Conservation (phyloP, 352 stramenopile species). For the Globisporangium spinosum region DNA sequence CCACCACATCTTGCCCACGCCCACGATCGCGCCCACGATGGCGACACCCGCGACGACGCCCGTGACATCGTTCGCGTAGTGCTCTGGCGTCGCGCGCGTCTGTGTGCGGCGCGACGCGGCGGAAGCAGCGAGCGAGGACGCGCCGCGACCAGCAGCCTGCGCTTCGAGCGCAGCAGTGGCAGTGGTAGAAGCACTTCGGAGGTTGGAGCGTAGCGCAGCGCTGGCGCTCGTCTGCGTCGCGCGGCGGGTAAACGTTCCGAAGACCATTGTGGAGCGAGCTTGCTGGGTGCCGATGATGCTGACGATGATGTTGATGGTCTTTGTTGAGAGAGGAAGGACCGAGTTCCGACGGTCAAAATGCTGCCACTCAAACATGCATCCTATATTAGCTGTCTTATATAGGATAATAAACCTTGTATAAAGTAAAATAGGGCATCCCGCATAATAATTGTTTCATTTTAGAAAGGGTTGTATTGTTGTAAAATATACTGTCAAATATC, state of each 20-base stretch:
- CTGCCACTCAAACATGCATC: background rate
- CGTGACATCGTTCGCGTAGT: constrained; percentile 52
- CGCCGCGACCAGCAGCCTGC: background rate
- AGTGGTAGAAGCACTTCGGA: constrained; percentile 9
- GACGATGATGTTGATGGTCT: background rate
- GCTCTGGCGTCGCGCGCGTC: constrained; percentile 14
- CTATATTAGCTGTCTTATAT: background rate
- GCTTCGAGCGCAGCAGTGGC: background rate
- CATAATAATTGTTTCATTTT: background rate
- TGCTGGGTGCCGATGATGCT: background rate
- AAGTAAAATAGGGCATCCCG: background rate
- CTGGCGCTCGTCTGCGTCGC: constrained; percentile 22
- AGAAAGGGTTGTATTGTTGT: background rate
- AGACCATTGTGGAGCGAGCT: constrained; percentile 20
- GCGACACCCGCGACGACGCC: constrained; percentile 66
- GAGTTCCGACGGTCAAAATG: background rate
- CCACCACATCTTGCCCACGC: constrained; percentile 87
- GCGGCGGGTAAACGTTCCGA: constrained; percentile 31
- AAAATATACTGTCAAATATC: background rate
- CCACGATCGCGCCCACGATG: constrained; percentile 57
- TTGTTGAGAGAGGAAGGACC: background rate
- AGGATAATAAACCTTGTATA: background rate
- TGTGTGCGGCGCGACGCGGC: background rate
- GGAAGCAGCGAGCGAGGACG: constrained; percentile 3
- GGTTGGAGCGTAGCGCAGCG: background rate